Base-by-base conservation (phyloP, 31 red algal species). In the Porphyra umbilicalis region DNA sequence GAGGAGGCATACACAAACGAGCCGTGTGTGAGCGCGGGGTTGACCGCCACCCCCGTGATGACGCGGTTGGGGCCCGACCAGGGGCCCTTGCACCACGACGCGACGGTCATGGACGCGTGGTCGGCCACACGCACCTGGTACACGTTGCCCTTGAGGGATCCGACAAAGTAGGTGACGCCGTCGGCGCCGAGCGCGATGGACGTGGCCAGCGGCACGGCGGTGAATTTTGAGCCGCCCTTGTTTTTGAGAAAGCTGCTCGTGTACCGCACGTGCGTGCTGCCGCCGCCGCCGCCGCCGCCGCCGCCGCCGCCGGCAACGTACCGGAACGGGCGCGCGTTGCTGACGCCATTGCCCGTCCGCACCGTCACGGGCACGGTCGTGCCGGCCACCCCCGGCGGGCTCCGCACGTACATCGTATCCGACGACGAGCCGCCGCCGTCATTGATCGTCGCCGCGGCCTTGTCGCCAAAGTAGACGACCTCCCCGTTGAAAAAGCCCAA, bases 181-280 rank as follows among this genome's bases (percentile, higher is more conserved):
- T 90, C 88, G 14, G 88, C 83, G 42, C 88, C 88, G 33, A 90
- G 71, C 30, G 80, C 85, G 33, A 90, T 81, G 18, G 79, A 76
- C 14, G 88, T 90, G 33, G 86, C 42, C 33, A 86, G 79, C 67
- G 88, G 83, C 74, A 90, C 34, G 9, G 67, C 38, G n/a, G n/a
- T n/a, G n/a, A n/a, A n/a, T n/a, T n/a, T n/a, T n/a, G n/a, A n/a
- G n/a, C n/a, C n/a, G n/a, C n/a, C n/a, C n/a, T n/a, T n/a, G n/a
- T n/a, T n/a, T n/a, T n/a, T n/a, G n/a, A n/a, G n/a, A n/a, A n/a
- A n/a, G n/a, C n/a, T n/a, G n/a, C n/a, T n/a, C n/a, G n/a, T n/a
- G n/a, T n/a, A n/a, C n/a, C n/a, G n/a, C n/a, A n/a, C n/a, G n/a
- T n/a, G n/a, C n/a, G n/a, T n/a, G n/a, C n/a, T n/a, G n/a, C n/a